A percentile compares a stretch with the other conserved stretches of the same genome.
phyloP scores from a whole-genome alignment of 345 rosid species.

The Melaleuca alternifolia region DNA sequence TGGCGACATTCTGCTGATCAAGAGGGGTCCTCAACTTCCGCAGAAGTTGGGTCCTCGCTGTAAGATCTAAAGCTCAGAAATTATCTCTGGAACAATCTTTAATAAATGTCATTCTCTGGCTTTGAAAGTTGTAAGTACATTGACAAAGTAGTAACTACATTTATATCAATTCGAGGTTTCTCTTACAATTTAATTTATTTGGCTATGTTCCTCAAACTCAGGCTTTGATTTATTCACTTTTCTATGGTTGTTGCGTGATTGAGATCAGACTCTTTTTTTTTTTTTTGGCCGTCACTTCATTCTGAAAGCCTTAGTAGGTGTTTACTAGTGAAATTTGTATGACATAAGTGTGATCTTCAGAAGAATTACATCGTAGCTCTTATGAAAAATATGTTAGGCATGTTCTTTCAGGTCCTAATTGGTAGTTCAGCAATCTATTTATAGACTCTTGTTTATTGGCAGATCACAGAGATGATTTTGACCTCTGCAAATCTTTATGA shows the following conservation, averaged over 20 bases:
- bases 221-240: neutral
- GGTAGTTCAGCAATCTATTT: neutral
- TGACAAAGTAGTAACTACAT: neutral
- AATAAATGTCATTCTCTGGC: slow-evolving; percentile 6
- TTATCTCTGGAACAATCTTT: neutral
- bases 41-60: slow-evolving; percentile 91
- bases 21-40: slow-evolving; percentile 87
- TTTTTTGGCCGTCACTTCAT: neutral
- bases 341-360: neutral
- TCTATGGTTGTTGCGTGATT: neutral
- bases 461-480: neutral
- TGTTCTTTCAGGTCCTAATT: neutral
- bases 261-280: neutral
- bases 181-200: neutral
- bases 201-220: neutral
- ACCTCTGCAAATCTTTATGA: neutral
- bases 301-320: neutral
- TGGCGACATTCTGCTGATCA: slow-evolving; percentile 75
- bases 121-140: neutral
- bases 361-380: neutral
- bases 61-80: slow-evolving; percentile 42
- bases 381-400: neutral
- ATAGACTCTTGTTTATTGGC: neutral
- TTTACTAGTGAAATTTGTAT: neutral
- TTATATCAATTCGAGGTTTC: neutral